Evolutionary conservation across 1,139 yeast genomes (phyloP).

Genomic region (Sugiyamaella castrensis): DNA sequence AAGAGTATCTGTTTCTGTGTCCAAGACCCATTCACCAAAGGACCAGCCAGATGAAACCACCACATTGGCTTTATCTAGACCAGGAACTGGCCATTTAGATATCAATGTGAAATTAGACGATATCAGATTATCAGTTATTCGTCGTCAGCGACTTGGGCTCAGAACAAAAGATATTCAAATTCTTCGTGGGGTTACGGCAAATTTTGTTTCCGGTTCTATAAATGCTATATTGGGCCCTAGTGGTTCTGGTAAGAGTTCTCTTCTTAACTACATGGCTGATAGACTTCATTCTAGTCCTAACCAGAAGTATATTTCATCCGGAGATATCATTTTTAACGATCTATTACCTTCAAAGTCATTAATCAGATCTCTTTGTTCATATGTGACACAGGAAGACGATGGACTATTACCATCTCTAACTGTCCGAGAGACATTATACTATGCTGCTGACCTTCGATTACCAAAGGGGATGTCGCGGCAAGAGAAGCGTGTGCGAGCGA

Average conservation of each 20-base stretch:
- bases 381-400: slow-evolving; percentile 79
- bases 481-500: slow-evolving; percentile 43
- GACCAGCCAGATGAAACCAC: slow-evolving; percentile 8
- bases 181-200: slow-evolving; percentile 52
- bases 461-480: slow-evolving; percentile 30
- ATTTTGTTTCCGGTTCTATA: slow-evolving; percentile 59
- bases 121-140: slow-evolving; percentile 23
- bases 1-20: slow-evolving; percentile 54
- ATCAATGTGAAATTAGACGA: slow-evolving; percentile 25
- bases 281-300: slow-evolving; percentile 49
- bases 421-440: slow-evolving; percentile 69
- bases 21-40: slow-evolving; percentile 29
- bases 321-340: slow-evolving; percentile 46
- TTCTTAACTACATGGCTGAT: slow-evolving; percentile 64
- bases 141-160: slow-evolving; percentile 11
- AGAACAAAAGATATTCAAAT: slow-evolving; percentile 31
- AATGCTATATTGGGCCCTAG: slow-evolving; percentile 90
- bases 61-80: not conserved
- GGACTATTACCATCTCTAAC: slow-evolving; percentile 67
- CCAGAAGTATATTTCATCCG: slow-evolving; percentile 42
- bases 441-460: slow-evolving; percentile 67
- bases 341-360: slow-evolving; percentile 44
- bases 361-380: slow-evolving; percentile 56
- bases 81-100: slow-evolving; percentile 1
- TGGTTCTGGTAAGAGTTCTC: slow-evolving; percentile 80